Evolutionary conservation across 371 early-diverging fungal genomes (phyloP).

Genomic region (Rhizopus microsporus): DNA sequence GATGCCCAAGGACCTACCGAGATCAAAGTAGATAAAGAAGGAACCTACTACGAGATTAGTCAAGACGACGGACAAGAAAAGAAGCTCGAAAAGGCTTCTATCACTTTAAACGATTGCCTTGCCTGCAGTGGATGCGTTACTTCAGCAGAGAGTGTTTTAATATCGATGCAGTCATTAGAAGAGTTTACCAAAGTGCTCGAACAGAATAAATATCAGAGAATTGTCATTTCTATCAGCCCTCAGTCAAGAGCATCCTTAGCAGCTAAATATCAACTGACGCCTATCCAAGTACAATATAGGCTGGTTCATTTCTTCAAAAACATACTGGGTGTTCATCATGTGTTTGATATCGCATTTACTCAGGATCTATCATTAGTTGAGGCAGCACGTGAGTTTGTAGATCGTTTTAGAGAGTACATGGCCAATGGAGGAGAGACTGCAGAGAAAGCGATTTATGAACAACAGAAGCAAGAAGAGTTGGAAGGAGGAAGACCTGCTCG

Average conservation of each 20-base stretch:
- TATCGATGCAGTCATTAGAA: constrained; percentile 88
- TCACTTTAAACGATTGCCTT: constrained; percentile 93
- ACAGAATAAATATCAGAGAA: constrained; percentile 63
- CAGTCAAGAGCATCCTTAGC: constrained; percentile 92
- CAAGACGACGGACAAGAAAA: constrained; percentile 77
- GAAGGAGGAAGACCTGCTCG: constrained; percentile 23
- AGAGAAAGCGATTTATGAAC: constrained; percentile 23
- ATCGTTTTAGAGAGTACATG: constrained; percentile 58
- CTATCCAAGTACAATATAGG: constrained; percentile 60
- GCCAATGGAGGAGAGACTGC: constrained; percentile 43
- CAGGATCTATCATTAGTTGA: constrained; percentile 85
- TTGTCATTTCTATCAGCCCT: constrained; percentile 87
- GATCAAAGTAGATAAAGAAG: constrained; percentile 68
- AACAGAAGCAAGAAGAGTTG: constrained; percentile 5
- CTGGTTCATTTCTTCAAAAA: constrained; percentile 67
- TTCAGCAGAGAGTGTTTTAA: constrained; percentile 92
- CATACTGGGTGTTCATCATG: constrained; percentile 77
- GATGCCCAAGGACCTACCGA: constrained; percentile 42
- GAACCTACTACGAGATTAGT: constrained; percentile 81
- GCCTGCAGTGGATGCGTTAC: constrained; percentile 99
- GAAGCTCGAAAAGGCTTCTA: constrained; percentile 81
- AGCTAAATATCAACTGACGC: constrained; percentile 73
- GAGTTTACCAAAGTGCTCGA: constrained; percentile 79
- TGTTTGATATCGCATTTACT: constrained; percentile 87
- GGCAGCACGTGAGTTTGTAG: constrained; percentile 88